Evolutionary conservation across 2,329 filamentous ascomycete species (phyloP).

Genomic region (Aphanoascus verrucosus): DNA sequence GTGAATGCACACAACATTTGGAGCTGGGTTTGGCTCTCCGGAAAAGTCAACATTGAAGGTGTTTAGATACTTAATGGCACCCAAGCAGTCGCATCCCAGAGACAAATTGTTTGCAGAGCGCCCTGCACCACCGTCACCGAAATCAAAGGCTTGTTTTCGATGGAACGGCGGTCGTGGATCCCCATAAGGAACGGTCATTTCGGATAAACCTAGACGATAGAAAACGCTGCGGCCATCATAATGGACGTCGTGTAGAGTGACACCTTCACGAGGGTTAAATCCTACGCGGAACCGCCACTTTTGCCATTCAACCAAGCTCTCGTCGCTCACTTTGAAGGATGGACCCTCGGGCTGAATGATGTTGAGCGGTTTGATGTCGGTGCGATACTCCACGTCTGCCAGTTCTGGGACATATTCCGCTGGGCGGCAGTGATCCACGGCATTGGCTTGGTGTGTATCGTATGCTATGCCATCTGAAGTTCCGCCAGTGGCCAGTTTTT

Average conservation of each 20-base stretch:
- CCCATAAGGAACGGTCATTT: conserved; percentile 57
- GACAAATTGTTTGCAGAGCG: conserved; percentile 53
- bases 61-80: conserved; percentile 53
- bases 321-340: conserved; percentile 48
- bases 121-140: conserved; percentile 56
- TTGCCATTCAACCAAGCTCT: conserved; percentile 47
- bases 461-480: conserved; percentile 40
- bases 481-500: conserved; percentile 45
- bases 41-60: conserved; percentile 40
- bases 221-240: conserved; percentile 54
- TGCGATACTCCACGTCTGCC: conserved; percentile 38
- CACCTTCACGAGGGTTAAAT: conserved; percentile 59
- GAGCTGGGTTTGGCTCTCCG: conserved; percentile 43
- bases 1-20: conserved; percentile 57
- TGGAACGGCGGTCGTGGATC: conserved; percentile 54
- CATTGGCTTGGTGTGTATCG: conserved; percentile 34
- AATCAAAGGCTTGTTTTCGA: conserved; percentile 58
- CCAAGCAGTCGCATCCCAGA: conserved; percentile 59
- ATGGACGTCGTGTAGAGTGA: conserved; percentile 54
- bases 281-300: conserved; percentile 58
- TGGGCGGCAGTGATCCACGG: conserved; percentile 43
- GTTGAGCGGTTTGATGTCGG: conserved; percentile 55
- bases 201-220: conserved; percentile 54
- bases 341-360: conserved; percentile 58
- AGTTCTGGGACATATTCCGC: conserved; percentile 45